A percentile compares a stretch with the other conserved stretches of the same genome.
Evolutionary conservation across 495 filamentous ascomycete genomes (phyloP).

Genomic region (Sordaria brevicollis): DNA sequence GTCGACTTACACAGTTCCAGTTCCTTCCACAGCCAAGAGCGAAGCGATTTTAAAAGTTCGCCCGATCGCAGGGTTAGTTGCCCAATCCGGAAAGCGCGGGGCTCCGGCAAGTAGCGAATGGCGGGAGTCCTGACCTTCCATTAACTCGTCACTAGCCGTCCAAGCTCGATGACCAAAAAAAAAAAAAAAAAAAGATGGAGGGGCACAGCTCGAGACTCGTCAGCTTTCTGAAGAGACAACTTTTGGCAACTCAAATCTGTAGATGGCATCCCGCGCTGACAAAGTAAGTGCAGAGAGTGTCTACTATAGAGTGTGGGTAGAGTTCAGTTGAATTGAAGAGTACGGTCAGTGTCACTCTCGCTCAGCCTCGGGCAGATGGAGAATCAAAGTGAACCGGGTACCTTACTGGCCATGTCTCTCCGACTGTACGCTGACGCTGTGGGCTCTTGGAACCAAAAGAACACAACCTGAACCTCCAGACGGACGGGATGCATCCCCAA

Average conservation of each 20-base stretch:
- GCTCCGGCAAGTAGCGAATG: background rate
- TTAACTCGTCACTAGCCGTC: background rate
- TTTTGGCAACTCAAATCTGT: background rate
- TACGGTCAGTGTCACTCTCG: background rate
- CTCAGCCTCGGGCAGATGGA: background rate
- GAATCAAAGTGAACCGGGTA: background rate
- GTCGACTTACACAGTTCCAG: background rate
- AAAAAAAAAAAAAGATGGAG: background rate
- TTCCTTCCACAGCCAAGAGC: background rate
- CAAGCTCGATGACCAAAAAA: background rate
- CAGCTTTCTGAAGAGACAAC: background rate
- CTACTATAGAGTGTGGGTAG: too few relatives aligned
- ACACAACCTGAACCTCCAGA: too few relatives aligned
- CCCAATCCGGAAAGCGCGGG: background rate
- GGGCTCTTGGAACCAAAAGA: background rate
- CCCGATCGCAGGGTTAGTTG: background rate
- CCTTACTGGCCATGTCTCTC: background rate
- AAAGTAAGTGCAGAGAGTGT: too few relatives aligned
- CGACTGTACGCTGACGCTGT: background rate
- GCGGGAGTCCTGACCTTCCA: background rate
- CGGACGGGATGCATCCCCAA: background rate
- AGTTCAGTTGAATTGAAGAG: too few relatives aligned
- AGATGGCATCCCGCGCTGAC: too few relatives aligned
- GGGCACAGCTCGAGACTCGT: background rate
- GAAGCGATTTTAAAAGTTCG: background rate